Evolutionary conservation across 164 flowering plant species (phyloP), one percentile per base, ranked within the genome.

Genomic region (Buxus sempervirens): DNA sequence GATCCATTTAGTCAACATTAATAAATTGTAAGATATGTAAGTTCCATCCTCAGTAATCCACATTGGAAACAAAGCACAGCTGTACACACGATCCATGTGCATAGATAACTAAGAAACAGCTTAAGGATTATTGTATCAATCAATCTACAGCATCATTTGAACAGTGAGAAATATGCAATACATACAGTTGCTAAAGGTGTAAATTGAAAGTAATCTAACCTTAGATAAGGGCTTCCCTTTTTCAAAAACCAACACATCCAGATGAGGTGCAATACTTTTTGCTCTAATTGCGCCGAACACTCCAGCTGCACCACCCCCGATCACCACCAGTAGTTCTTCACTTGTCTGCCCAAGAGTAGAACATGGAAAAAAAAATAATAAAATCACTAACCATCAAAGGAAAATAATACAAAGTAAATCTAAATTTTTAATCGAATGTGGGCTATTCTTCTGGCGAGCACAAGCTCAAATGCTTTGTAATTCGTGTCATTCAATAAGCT

Each of bases 251-350:
- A 91, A 45, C n/a, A 91, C 94, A 42, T 83, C 80, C 32, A 91
- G 84, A 48, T 85, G 62, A 45, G 97, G 90, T 2, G 91, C 90
- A 19, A 87, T 10, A 25, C 82, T 81, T 65, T 91, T 87, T 61
- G 97, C 94, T 74, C 90, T 82, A 63, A 89, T 84, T 32, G 97
- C 94, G 53, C 88, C 97, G 68, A 77, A 91, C 2, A 91, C 83
- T 63, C 94, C 97, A 10, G 97, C 95, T 12, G 91, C 90, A 67
- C 96, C 96, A 68, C 88, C 97, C 0, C 94, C 97, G 19, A 91
- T 89, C 28, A 91, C 97, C 66, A 89, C 86, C 74, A 91, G 66
- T 12, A 83, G 65, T 75, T 85, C 87, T 70, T 86, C 85, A 60
- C 67, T 65, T n/a, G 72, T 32, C 80, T 81, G 68, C 38, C 23